Evolutionary conservation across 1,284 basidiomycete genomes (phyloP).

Genomic region (Fomitopsis schrenkii): DNA sequence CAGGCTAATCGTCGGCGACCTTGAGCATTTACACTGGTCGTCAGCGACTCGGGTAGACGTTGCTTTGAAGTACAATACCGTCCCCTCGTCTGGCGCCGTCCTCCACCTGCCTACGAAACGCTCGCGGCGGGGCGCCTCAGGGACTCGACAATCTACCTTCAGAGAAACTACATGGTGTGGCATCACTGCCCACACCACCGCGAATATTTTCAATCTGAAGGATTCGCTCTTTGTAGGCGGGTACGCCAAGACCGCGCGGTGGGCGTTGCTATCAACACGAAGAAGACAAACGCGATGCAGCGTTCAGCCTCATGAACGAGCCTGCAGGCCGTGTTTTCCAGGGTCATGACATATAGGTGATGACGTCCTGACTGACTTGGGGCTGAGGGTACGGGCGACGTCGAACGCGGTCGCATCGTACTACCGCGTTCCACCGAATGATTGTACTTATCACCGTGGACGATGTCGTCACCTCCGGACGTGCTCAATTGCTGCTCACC

Average conservation of each 20-base stretch:
- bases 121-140: neutral
- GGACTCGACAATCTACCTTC: neutral
- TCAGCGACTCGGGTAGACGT: neutral
- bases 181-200: neutral
- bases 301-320: neutral
- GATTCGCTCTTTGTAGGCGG: constrained; percentile 5
- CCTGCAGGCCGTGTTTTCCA: neutral
- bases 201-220: neutral
- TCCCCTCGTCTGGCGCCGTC: neutral
- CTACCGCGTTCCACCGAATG: no score
- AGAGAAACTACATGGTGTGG: neutral
- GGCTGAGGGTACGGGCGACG: no score
- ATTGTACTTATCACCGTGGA: no score
- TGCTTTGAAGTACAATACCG: neutral
- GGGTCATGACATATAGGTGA: neutral
- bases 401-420: no score
- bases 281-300: neutral
- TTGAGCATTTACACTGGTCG: no score
- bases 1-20: no score
- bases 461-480: no score
- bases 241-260: constrained; percentile 6
- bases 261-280: neutral
- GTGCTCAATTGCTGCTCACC: no score
- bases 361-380: no score
- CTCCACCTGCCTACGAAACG: neutral